Evolutionary conservation across 2,329 filamentous ascomycete genomes (phyloP), one percentile per base, ranked within the genome.

Genomic region (Talaromyces sp.): DNA sequence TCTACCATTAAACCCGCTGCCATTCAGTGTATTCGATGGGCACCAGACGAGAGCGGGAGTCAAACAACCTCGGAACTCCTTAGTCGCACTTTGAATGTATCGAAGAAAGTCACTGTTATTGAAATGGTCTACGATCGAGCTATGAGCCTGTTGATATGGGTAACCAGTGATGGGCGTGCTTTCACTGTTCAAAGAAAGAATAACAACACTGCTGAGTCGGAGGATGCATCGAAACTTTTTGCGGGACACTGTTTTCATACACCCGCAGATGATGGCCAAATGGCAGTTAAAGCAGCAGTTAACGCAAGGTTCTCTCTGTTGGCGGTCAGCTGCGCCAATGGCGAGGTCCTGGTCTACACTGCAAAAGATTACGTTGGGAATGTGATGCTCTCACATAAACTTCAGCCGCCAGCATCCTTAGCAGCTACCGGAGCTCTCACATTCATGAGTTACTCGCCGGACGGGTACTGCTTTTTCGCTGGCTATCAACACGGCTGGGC

Each of bases 11-110:
- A 94, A 70, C 94, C 94, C 3, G 88, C 92, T 0, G 93, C 94
- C n/a, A 86, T 97, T 17, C 94, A 99, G 74, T 97, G 92, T 75
- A 97, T 99, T 67, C 86, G 90, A 61, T 99, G 94, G 94, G 89
- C 88, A 0, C 90, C 92, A 1, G 92, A 96, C 71, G 88, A 83
- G 65, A 84, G 82, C 35, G 90, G 90, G 21, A 88, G 84, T 63
- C 93, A 97, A 75, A 97, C 92, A 2, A 92, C 86, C 66, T 97
- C 94, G 0, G 92, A 97, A 74, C 82, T 97, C 8, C 79, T 97
- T 63, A 92, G 88, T 69, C 88, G 90, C 58, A 96, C 97, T 86
- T 78, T 84, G 54, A 96, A 92, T 88, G 77, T 97, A 24, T 86
- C 88, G 57, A 92, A 90, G 73, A 93, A 90, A 74, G 81, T 84